Conservation (phyloP, 2,329 filamentous ascomycete genomes). For the Myriangium duriaei region DNA sequence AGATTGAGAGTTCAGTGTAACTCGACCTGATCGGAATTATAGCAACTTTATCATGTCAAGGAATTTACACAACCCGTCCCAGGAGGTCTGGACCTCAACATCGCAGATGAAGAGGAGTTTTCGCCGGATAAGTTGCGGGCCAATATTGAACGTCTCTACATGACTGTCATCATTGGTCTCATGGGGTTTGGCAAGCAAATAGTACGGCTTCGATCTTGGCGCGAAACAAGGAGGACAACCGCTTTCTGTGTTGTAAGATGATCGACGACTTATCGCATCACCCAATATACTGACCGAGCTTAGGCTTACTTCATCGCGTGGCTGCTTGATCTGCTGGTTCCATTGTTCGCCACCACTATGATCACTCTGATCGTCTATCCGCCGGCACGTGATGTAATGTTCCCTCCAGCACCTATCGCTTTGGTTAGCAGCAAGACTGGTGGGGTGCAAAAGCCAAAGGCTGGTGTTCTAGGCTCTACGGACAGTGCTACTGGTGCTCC, state of each 20-base stretch:
- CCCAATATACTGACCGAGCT: not conserved
- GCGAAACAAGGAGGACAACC: slow-evolving; percentile 55
- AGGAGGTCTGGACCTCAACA: slow-evolving; percentile 65
- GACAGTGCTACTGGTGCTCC: slow-evolving; percentile 71
- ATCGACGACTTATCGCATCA: not conserved
- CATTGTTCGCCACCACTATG: slow-evolving; percentile 44
- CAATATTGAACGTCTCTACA: slow-evolving; percentile 69
- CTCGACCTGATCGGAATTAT: not conserved
- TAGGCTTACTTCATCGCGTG: slow-evolving; percentile 52
- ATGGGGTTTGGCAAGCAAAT: slow-evolving; percentile 61
- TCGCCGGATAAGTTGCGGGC: slow-evolving; percentile 70
- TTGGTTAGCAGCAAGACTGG: slow-evolving; percentile 59
- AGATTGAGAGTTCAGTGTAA: not conserved
- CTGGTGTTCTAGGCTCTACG: slow-evolving; percentile 62
- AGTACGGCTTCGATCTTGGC: slow-evolving; percentile 65
- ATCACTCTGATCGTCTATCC: slow-evolving; percentile 57
- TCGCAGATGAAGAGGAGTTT: slow-evolving; percentile 72
- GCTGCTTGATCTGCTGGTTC: slow-evolving; percentile 58
- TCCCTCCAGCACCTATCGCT: slow-evolving; percentile 65
- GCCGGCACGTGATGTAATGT: slow-evolving; percentile 48
- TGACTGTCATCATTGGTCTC: slow-evolving; percentile 59
- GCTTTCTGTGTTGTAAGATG: slow-evolving; percentile 46
- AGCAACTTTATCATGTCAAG: slow-evolving; percentile 61
- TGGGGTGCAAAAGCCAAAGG: slow-evolving; percentile 62
- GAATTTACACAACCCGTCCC: slow-evolving; percentile 47